These are phyloP conservation scores for Aphanomyces stellatus DNA, from an alignment of 352 stramenopile genomes.

Conservation along the genomic window DNA sequence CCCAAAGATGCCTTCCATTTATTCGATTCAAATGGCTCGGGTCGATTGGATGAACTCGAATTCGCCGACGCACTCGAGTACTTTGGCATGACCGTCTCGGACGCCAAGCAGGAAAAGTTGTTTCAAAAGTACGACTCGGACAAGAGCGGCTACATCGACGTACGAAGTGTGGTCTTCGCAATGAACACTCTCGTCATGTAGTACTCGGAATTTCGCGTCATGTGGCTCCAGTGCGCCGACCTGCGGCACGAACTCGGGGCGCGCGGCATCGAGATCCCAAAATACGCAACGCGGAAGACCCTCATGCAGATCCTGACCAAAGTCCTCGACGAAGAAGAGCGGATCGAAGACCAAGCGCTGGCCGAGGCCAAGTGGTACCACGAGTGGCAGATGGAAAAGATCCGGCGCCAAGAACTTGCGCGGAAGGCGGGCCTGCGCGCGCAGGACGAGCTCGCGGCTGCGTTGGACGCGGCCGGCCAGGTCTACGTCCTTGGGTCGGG, in stretches of 20 bases:
- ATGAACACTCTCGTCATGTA: not conserved
- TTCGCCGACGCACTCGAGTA: constrained; percentile 93
- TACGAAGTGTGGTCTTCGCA: no score
- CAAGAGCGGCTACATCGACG: constrained; percentile 84
- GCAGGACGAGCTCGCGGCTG: constrained; percentile 72
- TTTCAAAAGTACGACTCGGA: constrained; percentile 92
- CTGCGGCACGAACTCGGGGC: constrained; percentile 78
- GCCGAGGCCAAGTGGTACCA: constrained; percentile 69
- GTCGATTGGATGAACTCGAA: constrained; percentile 89
- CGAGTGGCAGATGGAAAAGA: constrained; percentile 63
- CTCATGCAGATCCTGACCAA: constrained; percentile 81
- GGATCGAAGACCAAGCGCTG: constrained; percentile 62
- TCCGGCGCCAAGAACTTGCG: constrained; percentile 35
- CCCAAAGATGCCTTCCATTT: constrained; percentile 88
- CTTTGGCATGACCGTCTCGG: constrained; percentile 79
- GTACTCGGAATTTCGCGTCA: constrained; percentile 90
- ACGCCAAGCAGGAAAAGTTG: constrained; percentile 85
- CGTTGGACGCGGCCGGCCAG: constrained; percentile 86
- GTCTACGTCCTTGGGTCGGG: constrained; percentile 89
- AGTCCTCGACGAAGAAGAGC: constrained; percentile 88
- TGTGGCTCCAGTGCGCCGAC: constrained; percentile 82
- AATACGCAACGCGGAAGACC: constrained; percentile 71
- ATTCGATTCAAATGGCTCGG: constrained; percentile 84
- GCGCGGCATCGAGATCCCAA: constrained; percentile 79
- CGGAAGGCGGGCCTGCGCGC: constrained; percentile 50